Base-by-base conservation (phyloP, 2,329 filamentous ascomycete species). In the Xylaria sp. region DNA sequence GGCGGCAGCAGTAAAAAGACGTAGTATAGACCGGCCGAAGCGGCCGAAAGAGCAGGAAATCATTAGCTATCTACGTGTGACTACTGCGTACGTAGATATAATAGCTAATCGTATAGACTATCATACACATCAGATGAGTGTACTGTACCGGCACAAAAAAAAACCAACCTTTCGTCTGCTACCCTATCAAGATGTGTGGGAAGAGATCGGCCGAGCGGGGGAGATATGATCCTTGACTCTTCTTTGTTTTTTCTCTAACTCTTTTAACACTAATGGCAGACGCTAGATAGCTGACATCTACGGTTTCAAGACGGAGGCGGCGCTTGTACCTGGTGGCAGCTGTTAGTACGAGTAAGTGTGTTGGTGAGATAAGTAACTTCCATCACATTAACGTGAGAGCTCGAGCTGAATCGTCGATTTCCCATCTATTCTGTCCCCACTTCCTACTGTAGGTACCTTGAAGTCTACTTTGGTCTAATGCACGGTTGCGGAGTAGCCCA, bases 371-470 rank as follows among this genome's bases (percentile, higher is more conserved):
- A 28, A 25, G 1, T 25, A 25, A 25, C 28, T 28, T 6, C 28
- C 44, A 48, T 15, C 20, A 18, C n/a, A 48, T 18, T 18, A n/a
- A 8, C 48, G 48, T 46, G 15, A 13, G 15, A 13, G 20, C 41
- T 37, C 44, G 37, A 8, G 34, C 63, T 63, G 46, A 65, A 65
- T 66, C 58, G 34, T 44, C 55, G 56, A 68, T 64, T 54, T n/a
- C 28, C 63, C 20, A 23, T 37, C 52, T 25, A 46, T 18, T 18
- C 15, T 37, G 18, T 18, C 39, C 39, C 13, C 13, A 44, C 39
- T 46, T 7, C 13, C 41, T 46, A n/a, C 15, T 18, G 15, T 46
- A 46, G 15, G 41, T 46, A n/a, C 41, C 18, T 46, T 18, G 41
- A 25, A 25, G 23, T 25, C 23, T 25, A 25, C 23, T 25, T 25